Evolutionary conservation across 495 filamentous ascomycete species (phyloP).

Genomic region (Cairneyella variabilis): DNA sequence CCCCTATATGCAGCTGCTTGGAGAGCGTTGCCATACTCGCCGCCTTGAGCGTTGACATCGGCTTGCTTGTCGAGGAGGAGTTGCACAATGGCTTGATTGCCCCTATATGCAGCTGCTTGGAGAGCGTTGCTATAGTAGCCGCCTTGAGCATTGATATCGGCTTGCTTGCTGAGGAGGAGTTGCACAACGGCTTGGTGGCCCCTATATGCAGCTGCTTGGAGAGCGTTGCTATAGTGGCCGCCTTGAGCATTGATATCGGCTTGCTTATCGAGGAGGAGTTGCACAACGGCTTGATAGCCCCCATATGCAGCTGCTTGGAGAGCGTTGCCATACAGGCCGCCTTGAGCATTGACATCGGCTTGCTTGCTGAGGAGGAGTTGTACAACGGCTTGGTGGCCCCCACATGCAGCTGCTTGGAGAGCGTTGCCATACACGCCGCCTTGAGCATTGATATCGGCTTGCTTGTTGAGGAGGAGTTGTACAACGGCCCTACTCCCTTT

Average conservation of each 20-base stretch:
- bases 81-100: slow-evolving; percentile 2
- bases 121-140: slow-evolving; percentile 13
- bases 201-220: slow-evolving; percentile 18
- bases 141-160: slow-evolving; percentile 17
- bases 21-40: slow-evolving; percentile 21
- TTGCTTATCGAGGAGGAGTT: slow-evolving; percentile 19
- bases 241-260: slow-evolving; percentile 25
- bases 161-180: slow-evolving; percentile 26
- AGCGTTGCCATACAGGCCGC: slow-evolving; percentile 16
- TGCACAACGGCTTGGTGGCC: slow-evolving; percentile 18
- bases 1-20: slow-evolving; percentile 20
- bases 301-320: slow-evolving; percentile 19
- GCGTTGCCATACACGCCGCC: slow-evolving; percentile 16
- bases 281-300: slow-evolving; percentile 12
- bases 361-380: slow-evolving; percentile 19
- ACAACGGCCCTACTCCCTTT: slow-evolving; percentile 14
- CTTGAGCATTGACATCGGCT: slow-evolving; percentile 22
- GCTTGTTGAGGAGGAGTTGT: slow-evolving; percentile 17
- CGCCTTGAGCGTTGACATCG: slow-evolving; percentile 24
- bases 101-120: slow-evolving; percentile 8
- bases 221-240: slow-evolving; percentile 15
- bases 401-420: slow-evolving; percentile 17
- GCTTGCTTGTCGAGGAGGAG: slow-evolving; percentile 11
- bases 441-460: slow-evolving; percentile 24
- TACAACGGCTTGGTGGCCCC: slow-evolving; percentile 19